A percentile compares a stretch with the other conserved stretches of the same genome.
Evolutionary conservation across 306 rosid genomes (phyloP).

Genomic region (Hippophae gyantsensis): DNA sequence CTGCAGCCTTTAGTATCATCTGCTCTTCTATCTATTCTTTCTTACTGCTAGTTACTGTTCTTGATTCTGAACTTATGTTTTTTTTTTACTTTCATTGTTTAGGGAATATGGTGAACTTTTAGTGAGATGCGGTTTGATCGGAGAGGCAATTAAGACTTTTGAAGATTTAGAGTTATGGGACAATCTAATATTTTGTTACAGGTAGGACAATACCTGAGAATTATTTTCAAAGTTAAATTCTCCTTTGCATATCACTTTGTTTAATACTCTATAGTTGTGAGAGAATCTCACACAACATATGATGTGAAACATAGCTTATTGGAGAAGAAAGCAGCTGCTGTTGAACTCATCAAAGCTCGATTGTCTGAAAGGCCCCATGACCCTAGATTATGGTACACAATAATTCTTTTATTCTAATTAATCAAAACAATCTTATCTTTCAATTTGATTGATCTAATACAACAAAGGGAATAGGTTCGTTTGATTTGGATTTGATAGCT

Average conservation of each 20-base stretch:
- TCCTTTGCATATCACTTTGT: not conserved
- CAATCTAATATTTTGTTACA: constrained; percentile 73
- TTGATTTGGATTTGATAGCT: too few species aligned
- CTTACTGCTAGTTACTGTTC: not conserved
- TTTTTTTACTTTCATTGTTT: constrained; percentile 16
- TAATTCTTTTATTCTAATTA: not conserved
- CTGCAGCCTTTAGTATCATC: not conserved
- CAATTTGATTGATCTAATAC: not conserved
- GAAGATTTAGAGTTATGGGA: constrained; percentile 98
- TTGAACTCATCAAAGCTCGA: constrained; percentile 77
- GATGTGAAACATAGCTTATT: constrained; percentile 41
- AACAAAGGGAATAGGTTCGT: too few species aligned
- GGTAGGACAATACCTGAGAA: constrained; percentile 37
- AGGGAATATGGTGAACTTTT: constrained; percentile 92
- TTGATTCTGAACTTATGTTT: not conserved
- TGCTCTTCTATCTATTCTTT: not conserved
- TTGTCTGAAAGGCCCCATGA: constrained; percentile 75
- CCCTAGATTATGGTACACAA: constrained; percentile 73
- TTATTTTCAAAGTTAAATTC: constrained; percentile 6
- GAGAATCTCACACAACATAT: constrained; percentile 19
- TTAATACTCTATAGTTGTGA: constrained; percentile 4
- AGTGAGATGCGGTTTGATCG: constrained; percentile 82
- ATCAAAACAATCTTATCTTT: not conserved
- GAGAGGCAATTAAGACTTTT: constrained; percentile 77
- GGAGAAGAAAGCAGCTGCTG: constrained; percentile 95